These are phyloP conservation scores for Aspergillus nanangensis DNA, from an alignment of 495 filamentous ascomycete species.

Conservation along the genomic window DNA sequence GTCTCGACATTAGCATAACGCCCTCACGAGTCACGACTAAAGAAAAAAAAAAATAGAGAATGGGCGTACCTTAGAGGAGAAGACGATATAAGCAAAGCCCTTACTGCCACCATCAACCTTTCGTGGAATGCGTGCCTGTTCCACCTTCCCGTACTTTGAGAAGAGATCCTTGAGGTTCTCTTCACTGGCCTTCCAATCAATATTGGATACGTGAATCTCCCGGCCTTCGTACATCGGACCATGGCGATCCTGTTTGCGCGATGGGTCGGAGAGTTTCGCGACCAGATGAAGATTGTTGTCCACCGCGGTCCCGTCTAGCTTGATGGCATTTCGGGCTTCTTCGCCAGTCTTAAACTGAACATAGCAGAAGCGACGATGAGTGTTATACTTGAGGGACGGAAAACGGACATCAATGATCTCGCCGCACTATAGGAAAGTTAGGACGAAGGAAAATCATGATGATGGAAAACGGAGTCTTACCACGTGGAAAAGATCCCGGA, in stretches of 20 bases:
- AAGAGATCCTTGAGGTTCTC: constrained; percentile 68
- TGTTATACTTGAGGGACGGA: constrained; percentile 85
- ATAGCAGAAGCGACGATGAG: constrained; percentile 89
- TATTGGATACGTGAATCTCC: constrained; percentile 76
- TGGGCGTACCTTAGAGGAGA: constrained; percentile 57
- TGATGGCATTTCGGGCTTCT: constrained; percentile 61
- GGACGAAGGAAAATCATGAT: not conserved
- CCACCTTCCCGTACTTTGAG: constrained; percentile 67
- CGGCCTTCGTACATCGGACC: constrained; percentile 81
- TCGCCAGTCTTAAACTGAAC: constrained; percentile 70
- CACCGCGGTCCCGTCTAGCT: constrained; percentile 63
- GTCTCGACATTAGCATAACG: constrained; percentile 9
- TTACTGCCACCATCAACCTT: constrained; percentile 61
- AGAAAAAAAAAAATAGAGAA: not conserved
- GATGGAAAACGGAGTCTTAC: constrained; percentile 29
- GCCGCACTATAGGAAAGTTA: constrained; percentile 52
- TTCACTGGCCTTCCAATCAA: constrained; percentile 62
- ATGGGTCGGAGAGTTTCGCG: constrained; percentile 80
- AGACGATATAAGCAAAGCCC: constrained; percentile 75
- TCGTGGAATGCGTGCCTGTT: constrained; percentile 59
- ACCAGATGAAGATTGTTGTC: constrained; percentile 62
- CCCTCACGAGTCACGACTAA: not conserved
- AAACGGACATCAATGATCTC: constrained; percentile 83
- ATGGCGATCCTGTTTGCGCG: constrained; percentile 67
- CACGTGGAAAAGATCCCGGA: constrained; percentile 69